A percentile compares a stretch with the other conserved stretches of the same genome.
Conservation (phyloP, 2,329 filamentous ascomycete species). For the Sporothrix humicola region DNA sequence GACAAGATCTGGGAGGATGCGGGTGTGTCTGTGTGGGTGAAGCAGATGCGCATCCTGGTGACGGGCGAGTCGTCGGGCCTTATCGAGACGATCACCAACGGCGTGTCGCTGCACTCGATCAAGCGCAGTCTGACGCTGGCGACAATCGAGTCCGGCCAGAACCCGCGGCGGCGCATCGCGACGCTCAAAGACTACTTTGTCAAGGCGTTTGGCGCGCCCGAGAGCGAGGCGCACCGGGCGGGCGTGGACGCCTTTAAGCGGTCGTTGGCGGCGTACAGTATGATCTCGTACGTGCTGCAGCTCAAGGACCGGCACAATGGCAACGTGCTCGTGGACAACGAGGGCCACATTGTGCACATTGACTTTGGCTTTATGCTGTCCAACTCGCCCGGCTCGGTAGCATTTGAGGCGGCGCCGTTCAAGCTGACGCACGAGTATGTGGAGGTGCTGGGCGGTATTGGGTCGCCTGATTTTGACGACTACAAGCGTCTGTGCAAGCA, state of each 20-base stretch:
- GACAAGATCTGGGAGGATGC: constrained; percentile 82
- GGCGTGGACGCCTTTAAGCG: constrained; percentile 80
- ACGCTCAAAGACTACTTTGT: constrained; percentile 82
- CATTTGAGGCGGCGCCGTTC: constrained; percentile 85
- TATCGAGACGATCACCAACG: constrained; percentile 87
- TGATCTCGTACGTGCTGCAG: constrained; percentile 82
- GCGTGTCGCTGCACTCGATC: constrained; percentile 83
- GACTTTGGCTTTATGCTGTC: constrained; percentile 91
- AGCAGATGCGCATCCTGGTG: constrained; percentile 84
- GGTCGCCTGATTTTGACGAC: constrained; percentile 71
- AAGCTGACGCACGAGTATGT: constrained; percentile 84
- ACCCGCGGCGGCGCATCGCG: constrained; percentile 76
- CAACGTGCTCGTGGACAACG: constrained; percentile 83
- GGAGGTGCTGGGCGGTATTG: constrained; percentile 77
- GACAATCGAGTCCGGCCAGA: constrained; percentile 72
- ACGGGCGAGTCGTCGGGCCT: constrained; percentile 84
- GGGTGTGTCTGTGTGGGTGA: constrained; percentile 80
- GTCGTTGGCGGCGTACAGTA: constrained; percentile 83
- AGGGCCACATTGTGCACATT: constrained; percentile 86
- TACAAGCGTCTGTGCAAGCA: constrained; percentile 83
- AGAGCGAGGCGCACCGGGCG: constrained; percentile 70
- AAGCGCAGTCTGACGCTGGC: constrained; percentile 81
- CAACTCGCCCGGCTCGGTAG: constrained; percentile 82
- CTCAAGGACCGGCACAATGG: constrained; percentile 87
- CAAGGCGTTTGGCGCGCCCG: constrained; percentile 76